Base-by-base conservation (phyloP, 495 filamentous ascomycete species). In the Chaetomidium leptoderma region DNA sequence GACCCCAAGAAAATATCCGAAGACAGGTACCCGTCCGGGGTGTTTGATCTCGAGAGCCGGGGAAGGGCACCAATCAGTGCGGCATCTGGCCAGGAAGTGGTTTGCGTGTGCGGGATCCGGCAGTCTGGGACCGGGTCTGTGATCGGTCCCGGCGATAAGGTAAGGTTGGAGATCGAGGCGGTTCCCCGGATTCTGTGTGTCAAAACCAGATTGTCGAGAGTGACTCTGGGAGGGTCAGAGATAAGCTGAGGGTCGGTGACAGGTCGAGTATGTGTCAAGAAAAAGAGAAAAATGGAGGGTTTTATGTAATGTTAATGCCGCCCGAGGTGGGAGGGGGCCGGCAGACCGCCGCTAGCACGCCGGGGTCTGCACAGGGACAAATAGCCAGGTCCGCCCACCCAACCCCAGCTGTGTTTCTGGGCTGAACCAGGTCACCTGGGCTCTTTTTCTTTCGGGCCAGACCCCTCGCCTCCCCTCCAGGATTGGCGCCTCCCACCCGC, bases 301-400 rank as follows among this genome's bases (percentile, higher is more conserved):
- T 78, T 79, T 78, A 79, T 78, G 76, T 79, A 79, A 79, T 76
- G 75, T 71, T 72, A 79, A 78, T 75, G 64, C 58, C 63, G 61
- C 48, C 49, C 53, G 43, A 53, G 55, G 69, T 65, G 69, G 67
- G 63, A 68, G 69, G 68, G 66, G 65, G 32, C 65, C 59, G n/a
- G 66, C 66, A 61, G 53, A 55, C 65, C 50, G 57, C 67, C 60
- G 60, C 60, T 59, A 61, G 62, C 40, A 37, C 29, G 47, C 46
- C 42, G 44, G 62, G 62, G 59, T 43, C 58, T 57, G 60, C 55
- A 36, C 55, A 60, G 58, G 59, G 54, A 55, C 61, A 63, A 67
- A 65, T 65, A 63, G 55, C 60, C 64, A 48, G 52, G 59, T 57
- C 55, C 60, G 48, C 59, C 60, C 61, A 64, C 64, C 61, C 44